Percentiles rank a stretch among this genome's conserved stretches.
Conservation (phyloP, 1,284 basidiomycete species). For the Cronartium quercuum region DNA sequence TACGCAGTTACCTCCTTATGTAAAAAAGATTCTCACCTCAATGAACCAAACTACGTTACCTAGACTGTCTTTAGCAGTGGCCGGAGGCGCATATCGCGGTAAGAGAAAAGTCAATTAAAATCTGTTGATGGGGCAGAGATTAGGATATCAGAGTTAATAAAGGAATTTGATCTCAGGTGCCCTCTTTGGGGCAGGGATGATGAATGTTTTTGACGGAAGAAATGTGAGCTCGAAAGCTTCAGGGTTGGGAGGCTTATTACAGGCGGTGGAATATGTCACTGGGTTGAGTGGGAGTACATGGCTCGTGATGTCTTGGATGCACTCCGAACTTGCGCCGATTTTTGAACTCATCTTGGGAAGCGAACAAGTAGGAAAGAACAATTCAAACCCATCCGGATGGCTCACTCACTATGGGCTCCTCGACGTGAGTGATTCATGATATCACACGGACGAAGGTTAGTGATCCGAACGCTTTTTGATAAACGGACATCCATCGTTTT, state of each 20-base stretch:
- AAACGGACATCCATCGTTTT: not conserved
- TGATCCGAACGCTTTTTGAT: not conserved
- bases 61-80: conserved; percentile 23
- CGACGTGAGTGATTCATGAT: not conserved
- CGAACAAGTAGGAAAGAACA: not conserved
- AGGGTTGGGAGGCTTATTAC: conserved; percentile 21
- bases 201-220: conserved; percentile 35
- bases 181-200: conserved; percentile 17
- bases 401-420: conserved; percentile 20
- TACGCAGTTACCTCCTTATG: conserved; percentile 21
- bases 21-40: conserved; percentile 14
- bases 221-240: conserved; percentile 13
- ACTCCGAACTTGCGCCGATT: conserved; percentile 29
- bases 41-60: conserved; percentile 7
- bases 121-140: not conserved
- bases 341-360: conserved; percentile 24
- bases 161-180: conserved; percentile 5
- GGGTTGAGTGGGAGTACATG: conserved; percentile 35
- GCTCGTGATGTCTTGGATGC: conserved; percentile 26
- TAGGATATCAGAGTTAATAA: too few relatives aligned
- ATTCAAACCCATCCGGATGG: conserved; percentile 4
- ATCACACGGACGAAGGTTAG: not conserved
- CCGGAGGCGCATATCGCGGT: conserved; percentile 33
- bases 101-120: not conserved
- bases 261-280: conserved; percentile 30